Conservation (phyloP, 345 rosid species). For the Gossypium sturtianum region DNA sequence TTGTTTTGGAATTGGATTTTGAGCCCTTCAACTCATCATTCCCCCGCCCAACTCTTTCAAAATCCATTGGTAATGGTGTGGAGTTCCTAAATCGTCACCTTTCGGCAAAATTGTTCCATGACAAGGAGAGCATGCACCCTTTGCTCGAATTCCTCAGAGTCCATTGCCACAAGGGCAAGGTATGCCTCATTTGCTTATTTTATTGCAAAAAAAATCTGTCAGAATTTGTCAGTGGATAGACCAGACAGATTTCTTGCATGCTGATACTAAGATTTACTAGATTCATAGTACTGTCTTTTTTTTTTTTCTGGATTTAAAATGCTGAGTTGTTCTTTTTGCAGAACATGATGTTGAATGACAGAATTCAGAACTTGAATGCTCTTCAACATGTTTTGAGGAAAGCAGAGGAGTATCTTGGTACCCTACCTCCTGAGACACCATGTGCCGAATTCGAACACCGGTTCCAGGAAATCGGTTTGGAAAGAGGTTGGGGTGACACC, state of each 20-base stretch:
- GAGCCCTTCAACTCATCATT: slow-evolving; percentile 87
- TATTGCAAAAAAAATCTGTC: not conserved
- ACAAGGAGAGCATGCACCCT: slow-evolving; percentile 91
- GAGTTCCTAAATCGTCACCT: slow-evolving; percentile 98
- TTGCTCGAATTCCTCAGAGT: slow-evolving; percentile 77
- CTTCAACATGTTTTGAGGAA: slow-evolving; percentile 73
- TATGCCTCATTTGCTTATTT: slow-evolving; percentile 6
- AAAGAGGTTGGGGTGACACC: slow-evolving; percentile 94
- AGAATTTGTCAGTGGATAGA: not conserved
- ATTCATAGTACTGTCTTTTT: not conserved
- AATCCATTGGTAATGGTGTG: slow-evolving; percentile 90
- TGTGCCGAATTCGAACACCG: slow-evolving; percentile 55
- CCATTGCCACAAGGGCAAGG: slow-evolving; percentile 87
- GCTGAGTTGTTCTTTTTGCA: slow-evolving; percentile 23
- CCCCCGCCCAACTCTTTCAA: slow-evolving; percentile 86
- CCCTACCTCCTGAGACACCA: slow-evolving; percentile 47
- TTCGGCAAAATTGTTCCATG: slow-evolving; percentile 89
- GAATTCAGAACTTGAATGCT: slow-evolving; percentile 54
- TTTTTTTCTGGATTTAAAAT: not conserved
- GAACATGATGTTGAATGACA: slow-evolving; percentile 79
- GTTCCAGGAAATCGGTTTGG: slow-evolving; percentile 91
- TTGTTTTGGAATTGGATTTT: slow-evolving; percentile 86
- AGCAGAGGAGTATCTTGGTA: slow-evolving; percentile 76
- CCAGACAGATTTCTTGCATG: not conserved
- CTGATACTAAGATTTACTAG: not conserved